Conservation (phyloP, 805 yeast species). For the Suhomyces tanzawaensis region DNA sequence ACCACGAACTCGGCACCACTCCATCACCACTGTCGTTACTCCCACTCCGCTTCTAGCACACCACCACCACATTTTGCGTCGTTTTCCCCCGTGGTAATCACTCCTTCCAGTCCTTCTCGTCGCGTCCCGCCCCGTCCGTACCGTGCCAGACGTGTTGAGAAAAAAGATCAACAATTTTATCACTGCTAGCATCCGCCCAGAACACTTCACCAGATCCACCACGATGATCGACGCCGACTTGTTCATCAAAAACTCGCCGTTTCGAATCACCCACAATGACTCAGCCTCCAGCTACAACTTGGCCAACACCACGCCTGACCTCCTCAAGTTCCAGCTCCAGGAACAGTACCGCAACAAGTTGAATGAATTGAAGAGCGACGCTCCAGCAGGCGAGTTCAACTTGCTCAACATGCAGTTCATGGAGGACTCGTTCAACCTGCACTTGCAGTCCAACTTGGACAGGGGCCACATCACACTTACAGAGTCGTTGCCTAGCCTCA, state of each 20-base stretch:
- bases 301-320: slow-evolving; percentile 40
- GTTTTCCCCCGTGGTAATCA: too few relatives aligned
- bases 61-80: too few relatives aligned
- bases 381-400: slow-evolving; percentile 4
- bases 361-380: slow-evolving; percentile 10
- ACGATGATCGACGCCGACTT: slow-evolving; percentile 38
- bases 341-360: slow-evolving; percentile 33
- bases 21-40: too few relatives aligned
- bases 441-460: slow-evolving; percentile 32
- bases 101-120: background rate
- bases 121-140: background rate
- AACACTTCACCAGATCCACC: background rate
- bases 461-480: slow-evolving; percentile 19
- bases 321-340: slow-evolving; percentile 43
- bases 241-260: slow-evolving; percentile 37
- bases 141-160: background rate
- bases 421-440: slow-evolving; percentile 31
- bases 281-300: slow-evolving; percentile 27
- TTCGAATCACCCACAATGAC: slow-evolving; percentile 27
- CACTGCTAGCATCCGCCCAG: background rate
- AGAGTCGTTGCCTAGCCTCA: slow-evolving; percentile 12
- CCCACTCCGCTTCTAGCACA: too few relatives aligned
- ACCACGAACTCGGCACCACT: too few relatives aligned
- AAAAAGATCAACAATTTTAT: background rate
- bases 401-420: slow-evolving; percentile 22